Evolutionary conservation across 108 stramenopile species (phyloP), one percentile per base, ranked within the genome.

Genomic region (Skeletonema tropicum): DNA sequence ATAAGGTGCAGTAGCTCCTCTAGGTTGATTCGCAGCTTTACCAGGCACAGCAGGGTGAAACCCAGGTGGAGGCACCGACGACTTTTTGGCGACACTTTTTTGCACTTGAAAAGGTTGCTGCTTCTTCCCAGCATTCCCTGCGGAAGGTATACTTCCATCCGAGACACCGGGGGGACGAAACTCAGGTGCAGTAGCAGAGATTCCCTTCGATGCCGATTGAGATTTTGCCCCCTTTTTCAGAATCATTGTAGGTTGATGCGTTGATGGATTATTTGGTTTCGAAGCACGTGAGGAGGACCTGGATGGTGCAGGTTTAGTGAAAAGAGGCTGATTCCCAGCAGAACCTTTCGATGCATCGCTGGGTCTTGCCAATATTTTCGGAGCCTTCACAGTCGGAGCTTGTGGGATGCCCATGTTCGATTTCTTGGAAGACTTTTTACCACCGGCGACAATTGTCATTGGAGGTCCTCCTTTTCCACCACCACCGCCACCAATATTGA

Each of bases 41-140:
- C 38, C 59, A 35, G 52, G 65, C 41, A 57, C 63, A 68, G 58
- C 46, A 0, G 73, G 42, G 23, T 64, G 52, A 77, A 88, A 88
- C 3, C 87, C 86, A 64, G 86, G 86, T 62, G 85, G 86, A 15
- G 85, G 76, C 4, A 77, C 67, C 19, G 86, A 72, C 13, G 86
- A 72, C 17, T 46, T 36, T 29, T 46, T 36, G 31, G 39, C 60
- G 21, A 71, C 39, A 49, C 11, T 64, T 55, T 58, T 29, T 35
- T 41, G 60, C 32, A 13, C n/a, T 15, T 3, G 60, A 33, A 57
- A 38, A 64, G 74, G n/a, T 5, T 42, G 35, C 26, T 29, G 26
- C 26, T 29, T 29, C 19, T 71, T 23, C 15, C 61, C 31, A 21
- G 46, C 21, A 21, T 48, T 60, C 17, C 32, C 57, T 39, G 55